Conservation (phyloP, 2,329 filamentous ascomycete genomes). For the Fusarium bulbicola region DNA sequence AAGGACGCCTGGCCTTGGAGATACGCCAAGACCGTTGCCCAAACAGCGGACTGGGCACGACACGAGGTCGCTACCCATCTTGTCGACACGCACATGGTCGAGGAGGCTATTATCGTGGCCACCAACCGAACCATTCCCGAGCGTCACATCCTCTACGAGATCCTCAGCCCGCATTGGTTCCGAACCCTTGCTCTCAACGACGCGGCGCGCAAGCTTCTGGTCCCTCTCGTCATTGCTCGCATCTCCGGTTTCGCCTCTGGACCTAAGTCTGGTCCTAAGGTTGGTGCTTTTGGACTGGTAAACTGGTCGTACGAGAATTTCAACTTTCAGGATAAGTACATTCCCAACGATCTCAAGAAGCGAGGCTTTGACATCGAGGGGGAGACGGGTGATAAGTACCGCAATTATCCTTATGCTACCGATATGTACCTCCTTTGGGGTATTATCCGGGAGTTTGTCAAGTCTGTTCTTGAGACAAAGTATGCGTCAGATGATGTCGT, state of each 20-base stretch:
- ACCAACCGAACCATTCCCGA: constrained; percentile 25
- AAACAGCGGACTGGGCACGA: constrained; percentile 30
- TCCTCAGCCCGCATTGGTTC: constrained; percentile 30
- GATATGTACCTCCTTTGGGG: constrained; percentile 13
- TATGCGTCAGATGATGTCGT: background rate
- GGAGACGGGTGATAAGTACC: constrained; percentile 15
- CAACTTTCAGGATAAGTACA: constrained; percentile 31
- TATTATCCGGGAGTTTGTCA: constrained; percentile 18
- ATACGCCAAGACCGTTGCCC: constrained; percentile 30
- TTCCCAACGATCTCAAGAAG: constrained; percentile 35
- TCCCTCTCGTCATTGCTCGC: constrained; percentile 14
- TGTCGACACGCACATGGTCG: constrained; percentile 29
- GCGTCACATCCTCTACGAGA: constrained; percentile 14
- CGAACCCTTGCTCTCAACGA: constrained; percentile 23
- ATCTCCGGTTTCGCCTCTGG: constrained; percentile 13
- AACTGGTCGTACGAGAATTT: constrained; percentile 27
- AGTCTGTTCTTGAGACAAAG: constrained; percentile 14
- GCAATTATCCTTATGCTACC: constrained; percentile 28
- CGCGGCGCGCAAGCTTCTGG: constrained; percentile 2
- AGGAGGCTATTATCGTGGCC: constrained; percentile 31
- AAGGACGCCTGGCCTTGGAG: constrained; percentile 32
- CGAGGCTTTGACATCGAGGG: constrained; percentile 21
- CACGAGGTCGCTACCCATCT: constrained; percentile 28
- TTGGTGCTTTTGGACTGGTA: background rate
- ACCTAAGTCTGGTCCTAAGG: background rate